Base-by-base conservation (phyloP, 495 filamentous ascomycete genomes). In the Lepidopterella palustris region DNA sequence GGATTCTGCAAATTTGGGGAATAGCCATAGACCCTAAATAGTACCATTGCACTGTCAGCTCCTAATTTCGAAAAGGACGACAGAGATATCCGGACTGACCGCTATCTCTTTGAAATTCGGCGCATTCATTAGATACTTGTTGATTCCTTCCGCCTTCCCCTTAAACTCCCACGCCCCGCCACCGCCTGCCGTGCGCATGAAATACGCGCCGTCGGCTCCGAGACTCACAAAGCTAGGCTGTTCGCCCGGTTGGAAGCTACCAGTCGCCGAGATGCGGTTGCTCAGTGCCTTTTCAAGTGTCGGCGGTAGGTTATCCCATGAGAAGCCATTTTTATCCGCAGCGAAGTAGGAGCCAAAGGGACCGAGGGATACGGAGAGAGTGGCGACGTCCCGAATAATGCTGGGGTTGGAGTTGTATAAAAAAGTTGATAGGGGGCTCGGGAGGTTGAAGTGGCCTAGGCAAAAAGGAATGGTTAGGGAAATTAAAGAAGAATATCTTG, bases 311-410 rank as follows among this genome's bases (percentile, higher is more conserved):
- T 62, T 60, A 2, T 55, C 29, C 64, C 64, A 66, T 2, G 59
- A 62, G 29, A 56, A 60, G 8, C 50, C 52, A 25, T 45, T 39
- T 20, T 57, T 53, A 45, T 66, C 64, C 32, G 60, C 31, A 1
- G 64, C 64, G 59, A 58, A 64, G 31, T 59, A 67, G 23, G 67
- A 69, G n/a, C 59, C 61, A 39, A 59, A 65, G 18, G 60, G 52
- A 1, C 61, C 64, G 49, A 69, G 59, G 23, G 58, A 47, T 13
- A 66, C 57, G 48, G 55, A 62, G 24, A 66, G 60, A 25, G 59
- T 62, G 26, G 39, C 35, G 50, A 66, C 59, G 28, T 66, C 64
- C 24, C 64, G 59, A 45, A 62, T 47, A 1, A 60, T 35, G 28
- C 53, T 53, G 25, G 55, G 57, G 15, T 64, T 54, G 31, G 60